These are phyloP conservation scores for Lathyrus tuberosus DNA, from an alignment of 306 rosid genomes.

Conservation along the genomic window DNA sequence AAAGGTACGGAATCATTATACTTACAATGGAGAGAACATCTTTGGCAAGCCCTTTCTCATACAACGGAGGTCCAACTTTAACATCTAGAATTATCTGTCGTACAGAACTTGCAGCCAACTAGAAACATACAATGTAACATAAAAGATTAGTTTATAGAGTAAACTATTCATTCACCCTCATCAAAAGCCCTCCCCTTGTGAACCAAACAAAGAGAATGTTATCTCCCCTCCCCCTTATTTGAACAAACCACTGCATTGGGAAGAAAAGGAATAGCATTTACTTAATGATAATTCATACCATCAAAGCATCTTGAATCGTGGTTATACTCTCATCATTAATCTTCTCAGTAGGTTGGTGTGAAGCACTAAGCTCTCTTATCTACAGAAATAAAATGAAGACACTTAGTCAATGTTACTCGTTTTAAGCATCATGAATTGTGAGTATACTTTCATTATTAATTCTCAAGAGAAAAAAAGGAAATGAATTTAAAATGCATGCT, in stretches of 20 bases:
- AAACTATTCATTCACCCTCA: not conserved
- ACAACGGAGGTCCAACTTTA: constrained; percentile 85
- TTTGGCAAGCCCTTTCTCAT: constrained; percentile 79
- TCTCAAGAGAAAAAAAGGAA: no score
- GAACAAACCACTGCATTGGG: not conserved
- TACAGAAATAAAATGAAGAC: constrained; percentile 51
- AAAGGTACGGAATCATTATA: constrained; percentile 36
- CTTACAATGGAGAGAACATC: constrained; percentile 82
- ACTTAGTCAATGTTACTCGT: constrained; percentile 44
- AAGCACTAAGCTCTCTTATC: constrained; percentile 66
- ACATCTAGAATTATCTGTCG: constrained; percentile 76
- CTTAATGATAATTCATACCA: constrained; percentile 46
- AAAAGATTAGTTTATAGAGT: not conserved
- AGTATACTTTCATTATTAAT: constrained; percentile 54
- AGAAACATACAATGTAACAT: constrained; percentile 24
- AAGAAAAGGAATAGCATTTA: constrained; percentile 20
- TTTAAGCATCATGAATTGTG: constrained; percentile 72
- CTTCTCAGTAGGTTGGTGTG: constrained; percentile 48
- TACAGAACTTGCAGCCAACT: constrained; percentile 71
- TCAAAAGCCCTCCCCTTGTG: not conserved
- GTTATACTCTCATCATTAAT: constrained; percentile 55
- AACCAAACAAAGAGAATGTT: not conserved
- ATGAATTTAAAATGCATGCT: not conserved
- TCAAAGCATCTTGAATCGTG: constrained; percentile 79
- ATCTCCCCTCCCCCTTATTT: not conserved